Percentiles rank a stretch among this genome's conserved stretches.
These are phyloP conservation scores for Chytriomyces sp. DNA, from an alignment of 192 early-diverging fungal species.

Conservation along the genomic window DNA sequence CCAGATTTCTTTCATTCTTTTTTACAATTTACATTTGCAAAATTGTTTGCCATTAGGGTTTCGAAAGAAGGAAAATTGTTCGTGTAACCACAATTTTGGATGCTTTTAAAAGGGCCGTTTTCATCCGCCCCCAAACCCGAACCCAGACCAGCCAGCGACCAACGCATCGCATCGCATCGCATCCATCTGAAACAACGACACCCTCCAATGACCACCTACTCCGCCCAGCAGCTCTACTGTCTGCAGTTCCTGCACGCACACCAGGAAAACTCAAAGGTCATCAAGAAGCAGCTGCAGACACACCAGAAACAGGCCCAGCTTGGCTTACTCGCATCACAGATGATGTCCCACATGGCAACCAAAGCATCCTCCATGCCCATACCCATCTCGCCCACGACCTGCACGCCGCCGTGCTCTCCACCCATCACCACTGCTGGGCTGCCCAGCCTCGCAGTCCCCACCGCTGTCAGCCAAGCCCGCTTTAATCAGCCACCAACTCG, in stretches of 20 bases:
- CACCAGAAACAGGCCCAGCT: constrained; percentile 20
- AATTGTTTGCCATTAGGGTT: too few species aligned
- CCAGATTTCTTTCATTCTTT: too few species aligned
- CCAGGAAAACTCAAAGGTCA: neutral
- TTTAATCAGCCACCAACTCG: neutral
- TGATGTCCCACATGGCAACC: constrained; percentile 11
- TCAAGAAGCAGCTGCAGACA: neutral
- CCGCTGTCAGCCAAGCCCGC: neutral
- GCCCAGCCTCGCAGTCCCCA: neutral
- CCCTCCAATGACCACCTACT: neutral
- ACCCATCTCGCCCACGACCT: neutral
- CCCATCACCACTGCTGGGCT: neutral
- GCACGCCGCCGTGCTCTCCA: constrained; percentile 2
- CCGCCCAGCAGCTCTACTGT: neutral
- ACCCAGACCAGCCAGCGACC: too few species aligned
- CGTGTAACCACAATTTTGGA: too few species aligned
- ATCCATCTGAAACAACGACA: neutral
- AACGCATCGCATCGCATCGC: too few species aligned
- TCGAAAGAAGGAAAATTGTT: too few species aligned
- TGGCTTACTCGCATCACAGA: neutral
- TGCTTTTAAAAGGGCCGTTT: too few species aligned
- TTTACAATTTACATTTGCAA: too few species aligned
- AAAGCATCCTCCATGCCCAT: neutral
- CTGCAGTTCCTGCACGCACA: neutral
- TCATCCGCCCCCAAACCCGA: too few species aligned